Percentiles rank a stretch among this genome's conserved stretches.
phyloP scores from a whole-genome alignment of 202 grass and related monocot genomes.

The Panicum hallii region DNA sequence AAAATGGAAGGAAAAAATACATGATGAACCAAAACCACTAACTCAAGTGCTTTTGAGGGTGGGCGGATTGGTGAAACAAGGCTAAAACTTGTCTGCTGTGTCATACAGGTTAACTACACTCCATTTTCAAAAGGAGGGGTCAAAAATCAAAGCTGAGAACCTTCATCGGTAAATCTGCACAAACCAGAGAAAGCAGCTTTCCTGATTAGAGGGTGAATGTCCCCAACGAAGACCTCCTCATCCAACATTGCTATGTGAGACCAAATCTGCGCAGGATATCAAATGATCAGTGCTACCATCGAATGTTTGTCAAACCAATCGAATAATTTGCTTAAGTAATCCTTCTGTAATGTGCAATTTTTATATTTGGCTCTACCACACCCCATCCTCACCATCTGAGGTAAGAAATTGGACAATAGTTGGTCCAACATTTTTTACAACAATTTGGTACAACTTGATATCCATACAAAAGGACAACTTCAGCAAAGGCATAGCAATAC shows the following conservation, averaged over 20 bases:
- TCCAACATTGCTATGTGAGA: slow-evolving; percentile 78
- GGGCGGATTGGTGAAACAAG: slow-evolving; percentile 21
- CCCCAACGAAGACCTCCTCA: slow-evolving; percentile 66
- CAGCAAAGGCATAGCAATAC: neutral
- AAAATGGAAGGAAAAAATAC: neutral
- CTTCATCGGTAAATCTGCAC: slow-evolving; percentile 66
- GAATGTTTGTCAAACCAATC: neutral
- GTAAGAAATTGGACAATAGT: slow-evolving; percentile 2
- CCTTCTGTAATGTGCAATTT: neutral
- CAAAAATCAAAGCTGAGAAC: slow-evolving; percentile 44
- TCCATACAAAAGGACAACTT: slow-evolving; percentile 29
- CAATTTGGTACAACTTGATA: slow-evolving; percentile 30
- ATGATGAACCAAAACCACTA: neutral
- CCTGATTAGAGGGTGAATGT: slow-evolving; percentile 70
- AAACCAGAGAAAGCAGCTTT: slow-evolving; percentile 88
- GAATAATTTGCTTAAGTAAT: neutral
- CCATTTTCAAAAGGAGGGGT: neutral
- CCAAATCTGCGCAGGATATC: slow-evolving; percentile 82
- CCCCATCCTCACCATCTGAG: neutral
- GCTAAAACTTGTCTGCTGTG: slow-evolving; percentile 11
- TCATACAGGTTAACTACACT: slow-evolving; percentile 44
- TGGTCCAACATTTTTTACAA: neutral
- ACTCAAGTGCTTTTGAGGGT: neutral
- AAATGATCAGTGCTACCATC: slow-evolving; percentile 33
- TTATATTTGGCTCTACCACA: slow-evolving; percentile 1